Base-by-base conservation (phyloP, 352 stramenopile genomes). In the Phytopythium oedochilum region DNA sequence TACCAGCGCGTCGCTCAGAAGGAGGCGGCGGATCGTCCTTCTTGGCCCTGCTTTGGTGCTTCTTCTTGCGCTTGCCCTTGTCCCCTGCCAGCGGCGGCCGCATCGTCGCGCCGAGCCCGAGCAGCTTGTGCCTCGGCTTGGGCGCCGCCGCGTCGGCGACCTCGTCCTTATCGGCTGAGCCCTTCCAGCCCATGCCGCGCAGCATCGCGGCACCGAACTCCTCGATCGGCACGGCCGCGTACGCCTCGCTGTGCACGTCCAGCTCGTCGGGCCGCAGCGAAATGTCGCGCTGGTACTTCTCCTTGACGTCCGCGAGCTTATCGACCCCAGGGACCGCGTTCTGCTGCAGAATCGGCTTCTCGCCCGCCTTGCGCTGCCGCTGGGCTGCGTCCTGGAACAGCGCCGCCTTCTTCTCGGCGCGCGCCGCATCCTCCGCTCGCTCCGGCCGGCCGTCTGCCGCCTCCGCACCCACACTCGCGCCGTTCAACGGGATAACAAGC, bases 141-240 rank as follows among this genome's bases (percentile, higher is more conserved):
- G 73, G 66, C 5, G 68, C 70, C 2, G 57, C 64, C 20, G 59
- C 60, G 20, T 75, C 47, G 29, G 74, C 70, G 35, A 86, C 68
- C 1, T 66, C 59, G 17, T 85, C 73, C 18, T 75, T 49, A 22
- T 89, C 66, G 22, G 71, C 64, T 7, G 63, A 63, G 35, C 95
- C 96, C 10, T 65, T 96, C 97, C 97, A 99, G 51, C 97, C 97
- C 97, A 99, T 99, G 14, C 97, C 97, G 17, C 96, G 78, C 10
- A 99, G 73, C 66, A 99, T 71, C 22, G 96, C 97, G 5, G 84
- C 87, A 17, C 97, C 97, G 76, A 99, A 99, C 50, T 98, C 93
- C 42, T 91, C 75, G 47, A 99, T 91, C 0, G 92, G 89, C 31
- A 98, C 80, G 8, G 57, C 50, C n/a, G 85, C 64, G 63, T 98